A percentile compares a stretch with the other conserved stretches of the same genome.
phyloP scores from a whole-genome alignment of 2,329 filamentous ascomycete genomes.

The Parascedosporium putredinis region DNA sequence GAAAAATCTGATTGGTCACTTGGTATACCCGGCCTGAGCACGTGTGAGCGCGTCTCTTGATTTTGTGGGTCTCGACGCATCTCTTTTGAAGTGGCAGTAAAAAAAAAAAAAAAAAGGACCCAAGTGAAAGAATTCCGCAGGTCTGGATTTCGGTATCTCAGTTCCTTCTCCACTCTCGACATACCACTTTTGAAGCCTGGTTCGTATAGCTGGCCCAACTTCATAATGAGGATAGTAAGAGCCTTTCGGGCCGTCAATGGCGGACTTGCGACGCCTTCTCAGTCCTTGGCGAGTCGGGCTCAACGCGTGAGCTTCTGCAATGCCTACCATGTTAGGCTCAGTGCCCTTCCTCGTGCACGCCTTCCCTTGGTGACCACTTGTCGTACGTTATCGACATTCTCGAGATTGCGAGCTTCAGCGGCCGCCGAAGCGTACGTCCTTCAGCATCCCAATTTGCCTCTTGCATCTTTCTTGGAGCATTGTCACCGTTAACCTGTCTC shows the following conservation, averaged over 20 bases:
- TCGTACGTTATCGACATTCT: conserved; percentile 10
- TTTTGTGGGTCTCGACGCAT: neutral
- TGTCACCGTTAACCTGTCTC: neutral
- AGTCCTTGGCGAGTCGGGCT: conserved; percentile 5
- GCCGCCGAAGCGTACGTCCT: conserved; percentile 29
- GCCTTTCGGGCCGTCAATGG: conserved; percentile 6
- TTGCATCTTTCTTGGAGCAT: neutral
- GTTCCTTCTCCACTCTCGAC: neutral
- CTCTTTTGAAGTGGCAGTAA: too few species aligned
- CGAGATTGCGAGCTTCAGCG: conserved; percentile 10
- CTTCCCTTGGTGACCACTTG: neutral
- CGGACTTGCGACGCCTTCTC: neutral
- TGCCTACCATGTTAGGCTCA: conserved; percentile 6
- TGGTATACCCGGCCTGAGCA: too few species aligned
- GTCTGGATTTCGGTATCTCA: conserved; percentile 1
- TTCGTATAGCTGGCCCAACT: neutral
- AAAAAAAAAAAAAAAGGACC: neutral
- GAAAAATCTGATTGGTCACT: too few species aligned
- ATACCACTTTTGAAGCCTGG: conserved; percentile 3
- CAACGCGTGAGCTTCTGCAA: conserved; percentile 5
- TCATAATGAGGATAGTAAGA: conserved; percentile 6
- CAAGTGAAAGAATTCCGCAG: conserved; percentile 3
- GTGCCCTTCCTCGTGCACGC: neutral
- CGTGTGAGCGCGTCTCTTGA: neutral
- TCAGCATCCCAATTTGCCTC: neutral